Conservation (phyloP, 768 basidiomycete genomes). For the Coprinopsis cinerea region DNA sequence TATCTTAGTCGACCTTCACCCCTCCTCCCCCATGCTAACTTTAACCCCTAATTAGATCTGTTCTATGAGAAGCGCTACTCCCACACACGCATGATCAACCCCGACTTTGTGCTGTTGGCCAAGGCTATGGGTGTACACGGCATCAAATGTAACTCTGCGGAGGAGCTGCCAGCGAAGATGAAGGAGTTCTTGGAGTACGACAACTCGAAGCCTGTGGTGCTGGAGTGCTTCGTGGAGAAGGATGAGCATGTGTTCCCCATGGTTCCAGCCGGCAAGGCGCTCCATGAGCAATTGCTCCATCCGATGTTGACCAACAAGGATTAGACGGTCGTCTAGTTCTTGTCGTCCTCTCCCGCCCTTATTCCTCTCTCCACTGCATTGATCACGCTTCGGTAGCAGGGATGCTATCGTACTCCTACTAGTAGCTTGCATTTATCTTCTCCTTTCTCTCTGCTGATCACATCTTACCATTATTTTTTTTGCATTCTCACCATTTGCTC, state of each 20-base stretch:
- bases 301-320: not conserved
- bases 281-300: not conserved
- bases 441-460: no score
- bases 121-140: constrained; percentile 91
- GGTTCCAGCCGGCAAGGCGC: constrained; percentile 36
- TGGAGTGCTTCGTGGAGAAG: constrained; percentile 85
- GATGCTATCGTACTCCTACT: no score
- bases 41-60: constrained; percentile 46
- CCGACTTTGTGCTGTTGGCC: constrained; percentile 88
- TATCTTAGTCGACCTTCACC: constrained; percentile 6
- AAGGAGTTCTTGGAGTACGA: constrained; percentile 98
- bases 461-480: no score
- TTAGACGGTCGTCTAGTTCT: not conserved
- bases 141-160: constrained; percentile 61
- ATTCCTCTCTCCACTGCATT: no score
- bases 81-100: constrained; percentile 93
- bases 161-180: constrained; percentile 91
- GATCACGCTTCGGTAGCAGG: no score
- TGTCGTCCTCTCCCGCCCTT: no score
- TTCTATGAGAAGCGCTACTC: constrained; percentile 98
- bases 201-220: constrained; percentile 73
- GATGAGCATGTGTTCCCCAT: constrained; percentile 90
- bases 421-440: no score
- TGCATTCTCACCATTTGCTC: no score
- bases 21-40: not conserved